Evolutionary conservation across 2,329 filamentous ascomycete species (phyloP).

Genomic region (Penicillium sp.): DNA sequence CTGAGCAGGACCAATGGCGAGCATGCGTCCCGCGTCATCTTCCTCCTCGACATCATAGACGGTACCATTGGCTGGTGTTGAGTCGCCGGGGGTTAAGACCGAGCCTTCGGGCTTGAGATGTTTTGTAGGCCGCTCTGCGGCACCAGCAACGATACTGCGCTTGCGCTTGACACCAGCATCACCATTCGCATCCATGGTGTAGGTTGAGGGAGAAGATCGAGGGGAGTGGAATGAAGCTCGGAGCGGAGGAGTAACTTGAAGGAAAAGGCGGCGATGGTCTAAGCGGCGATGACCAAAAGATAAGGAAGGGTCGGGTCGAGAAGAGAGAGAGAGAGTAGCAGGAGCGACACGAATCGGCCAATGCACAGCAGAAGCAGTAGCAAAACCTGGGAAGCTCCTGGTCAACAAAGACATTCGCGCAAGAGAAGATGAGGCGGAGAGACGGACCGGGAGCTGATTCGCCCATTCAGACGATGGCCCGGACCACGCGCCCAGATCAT

Average conservation of each 20-base stretch:
- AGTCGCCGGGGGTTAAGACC: conserved; percentile 40
- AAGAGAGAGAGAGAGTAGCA: background rate
- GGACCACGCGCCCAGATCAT: conserved; percentile 12
- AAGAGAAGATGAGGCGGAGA: conserved; percentile 14
- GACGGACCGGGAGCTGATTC: conserved; percentile 16
- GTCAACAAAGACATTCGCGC: conserved; percentile 38
- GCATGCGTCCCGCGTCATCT: conserved; percentile 47
- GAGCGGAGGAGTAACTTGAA: conserved; percentile 14
- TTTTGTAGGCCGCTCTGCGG: conserved; percentile 55
- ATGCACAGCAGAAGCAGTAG: conserved; percentile 15
- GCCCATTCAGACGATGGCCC: conserved; percentile 12
- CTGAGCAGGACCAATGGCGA: conserved; percentile 49
- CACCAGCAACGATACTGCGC: conserved; percentile 52
- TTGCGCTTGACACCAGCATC: conserved; percentile 56
- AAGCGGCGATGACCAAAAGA: conserved; percentile 9
- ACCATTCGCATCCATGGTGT: conserved; percentile 51
- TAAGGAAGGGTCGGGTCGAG: conserved; percentile 9
- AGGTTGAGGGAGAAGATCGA: conserved; percentile 7
- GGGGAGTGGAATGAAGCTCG: conserved; percentile 9
- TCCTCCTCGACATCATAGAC: conserved; percentile 47
- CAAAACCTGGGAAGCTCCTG: conserved; percentile 9
- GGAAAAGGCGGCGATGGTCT: conserved; percentile 3
- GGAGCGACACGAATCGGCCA: conserved; percentile 5
- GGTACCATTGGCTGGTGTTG: conserved; percentile 44
- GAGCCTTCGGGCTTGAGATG: conserved; percentile 53